Percentiles rank a stretch among this genome's conserved stretches.
Evolutionary conservation across 768 basidiomycete genomes (phyloP).

Genomic region (Lanmaoa rubissima): DNA sequence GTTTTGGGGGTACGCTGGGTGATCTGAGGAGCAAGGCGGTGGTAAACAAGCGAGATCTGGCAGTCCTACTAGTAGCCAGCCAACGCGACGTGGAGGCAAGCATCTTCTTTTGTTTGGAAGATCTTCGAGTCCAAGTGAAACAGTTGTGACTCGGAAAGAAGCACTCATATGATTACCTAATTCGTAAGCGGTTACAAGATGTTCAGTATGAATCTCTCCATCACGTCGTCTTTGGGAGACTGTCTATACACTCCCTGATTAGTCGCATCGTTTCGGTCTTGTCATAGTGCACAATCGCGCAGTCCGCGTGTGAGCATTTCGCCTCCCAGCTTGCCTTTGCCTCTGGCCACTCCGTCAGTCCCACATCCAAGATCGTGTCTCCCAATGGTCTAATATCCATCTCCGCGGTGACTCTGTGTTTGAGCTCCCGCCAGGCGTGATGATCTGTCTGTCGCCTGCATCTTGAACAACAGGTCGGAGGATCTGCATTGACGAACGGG

Average conservation of each 20-base stretch:
- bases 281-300: conserved; percentile 54
- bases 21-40: conserved; percentile 14
- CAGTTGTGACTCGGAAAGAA: background rate
- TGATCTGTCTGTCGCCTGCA: conserved; percentile 53
- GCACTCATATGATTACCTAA: conserved; percentile 14
- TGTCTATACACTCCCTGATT: conserved; percentile 53
- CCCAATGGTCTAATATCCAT: conserved; percentile 59
- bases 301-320: conserved; percentile 44
- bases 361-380: conserved; percentile 50
- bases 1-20: conserved; percentile 52
- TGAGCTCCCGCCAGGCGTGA: conserved; percentile 64
- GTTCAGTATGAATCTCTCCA: background rate
- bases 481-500: conserved; percentile 54
- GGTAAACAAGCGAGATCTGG: conserved; percentile 24
- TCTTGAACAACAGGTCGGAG: conserved; percentile 41
- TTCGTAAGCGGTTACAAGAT: background rate
- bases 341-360: conserved; percentile 54
- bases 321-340: conserved; percentile 63
- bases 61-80: conserved; percentile 6
- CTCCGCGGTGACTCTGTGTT: conserved; percentile 53
- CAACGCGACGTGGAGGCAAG: conserved; percentile 18
- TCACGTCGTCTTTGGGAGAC: conserved; percentile 41
- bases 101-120: conserved; percentile 1
- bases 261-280: conserved; percentile 51
- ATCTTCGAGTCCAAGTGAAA: background rate